Evolutionary conservation across 805 yeast genomes (phyloP).

Genomic region (Barnettozyma siamensis): DNA sequence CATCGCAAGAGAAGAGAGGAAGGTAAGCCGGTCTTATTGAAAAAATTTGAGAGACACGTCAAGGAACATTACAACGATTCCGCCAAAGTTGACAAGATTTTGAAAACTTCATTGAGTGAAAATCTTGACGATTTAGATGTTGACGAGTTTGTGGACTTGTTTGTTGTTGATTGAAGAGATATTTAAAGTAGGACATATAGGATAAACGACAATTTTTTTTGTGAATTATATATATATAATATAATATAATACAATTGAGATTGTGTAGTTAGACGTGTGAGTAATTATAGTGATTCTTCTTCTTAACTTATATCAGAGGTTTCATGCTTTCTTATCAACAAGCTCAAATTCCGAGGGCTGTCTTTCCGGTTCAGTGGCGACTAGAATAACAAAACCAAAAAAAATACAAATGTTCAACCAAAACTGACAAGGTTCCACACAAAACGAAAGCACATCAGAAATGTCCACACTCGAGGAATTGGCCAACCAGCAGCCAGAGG

Average conservation of each 20-base stretch:
- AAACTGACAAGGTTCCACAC: neutral
- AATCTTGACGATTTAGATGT: constrained; percentile 38
- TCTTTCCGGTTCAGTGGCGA: constrained; percentile 1
- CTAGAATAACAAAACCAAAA: neutral
- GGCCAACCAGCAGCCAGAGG: constrained; percentile 44
- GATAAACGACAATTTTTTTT: no score
- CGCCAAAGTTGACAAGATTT: constrained; percentile 33
- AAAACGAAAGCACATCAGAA: neutral
- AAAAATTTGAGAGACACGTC: constrained; percentile 48
- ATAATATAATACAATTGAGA: no score
- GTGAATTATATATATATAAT: no score
- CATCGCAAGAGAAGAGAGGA: constrained; percentile 54
- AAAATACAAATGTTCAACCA: neutral
- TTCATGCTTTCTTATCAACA: no score
- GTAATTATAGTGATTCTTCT: no score
- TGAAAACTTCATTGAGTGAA: constrained; percentile 29
- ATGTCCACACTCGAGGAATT: constrained; percentile 88
- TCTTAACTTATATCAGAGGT: no score
- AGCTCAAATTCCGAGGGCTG: neutral
- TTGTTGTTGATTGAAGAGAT: constrained; percentile 17
- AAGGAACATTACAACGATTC: constrained; percentile 36
- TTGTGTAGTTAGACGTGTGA: no score
- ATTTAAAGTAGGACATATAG: neutral
- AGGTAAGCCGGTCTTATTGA: constrained; percentile 48
- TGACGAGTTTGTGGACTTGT: constrained; percentile 43